A percentile compares a stretch with the other conserved stretches of the same genome.
Conservation (phyloP, 176 grass and related monocot genomes). For the sorghum (Sorghum bicolor) region Sorghum_bicolor_NCBIv3 NC_012872.2:60174501-60175000, state of each 20-base stretch:
- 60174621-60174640: too few relatives aligned
- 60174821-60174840: neutral
- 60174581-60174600: too few relatives aligned
- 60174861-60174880: constrained; percentile 4
- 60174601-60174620: too few relatives aligned
- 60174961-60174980: neutral
- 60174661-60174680: too few relatives aligned
- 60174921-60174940: neutral
- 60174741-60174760: neutral
- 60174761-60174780: neutral
- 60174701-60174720: neutral
- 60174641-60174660: too few relatives aligned
- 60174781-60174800: neutral
- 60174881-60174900: neutral
- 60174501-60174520: too few relatives aligned
- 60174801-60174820: neutral
- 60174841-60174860: neutral
- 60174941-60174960: neutral
- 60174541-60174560: too few relatives aligned
- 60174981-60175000: neutral
- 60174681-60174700: neutral
- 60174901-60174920: neutral
- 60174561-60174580: too few relatives aligned
- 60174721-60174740: constrained; percentile 18
- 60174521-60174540: too few relatives aligned